Evolutionary conservation across 1,139 yeast genomes (phyloP), one percentile per base, ranked within the genome.

Genomic region (Eremothecium coryli): DNA sequence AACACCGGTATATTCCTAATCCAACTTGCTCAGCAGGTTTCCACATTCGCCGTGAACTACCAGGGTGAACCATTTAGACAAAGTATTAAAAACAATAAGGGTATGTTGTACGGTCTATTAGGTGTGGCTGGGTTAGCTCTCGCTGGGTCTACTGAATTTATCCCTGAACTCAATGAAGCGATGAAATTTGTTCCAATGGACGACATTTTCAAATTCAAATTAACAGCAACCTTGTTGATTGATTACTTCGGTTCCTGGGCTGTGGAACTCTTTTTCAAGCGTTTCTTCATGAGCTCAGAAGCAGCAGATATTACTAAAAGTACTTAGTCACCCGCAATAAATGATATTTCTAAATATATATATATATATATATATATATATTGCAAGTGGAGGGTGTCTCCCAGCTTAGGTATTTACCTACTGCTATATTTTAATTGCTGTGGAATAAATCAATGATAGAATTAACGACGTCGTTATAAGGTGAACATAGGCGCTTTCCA

Each of bases 51-150:
- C 11, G 96, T 93, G 41, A 90, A 90, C 64, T 90, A 90, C 61
- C 95, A 85, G 65, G 99, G 99, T 33, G 76, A 82, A 48, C 99
- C 99, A 36, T 93, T 93, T 67, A 80, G 94, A 58, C 95, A 93
- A 64, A 76, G 86, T 42, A 81, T 90, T 50, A 69, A 70, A 39
- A 94, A 80, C 60, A 90, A 90, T 65, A 84, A 79, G 64, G 97
- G 97, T 45, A 90, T 90, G 98, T 90, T 81, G 64, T 90, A 84
- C 53, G 98, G 99, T 18, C 70, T 90, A 41, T 58, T 90, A 31
- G 95, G 95, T 46, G 97, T 90, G 49, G 82, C 93, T 23, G 85
- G 72, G 27, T 70, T 90, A 50, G 94, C 97, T 1, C 62, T 90
- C 42, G 73, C 93, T 12, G 95, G 98, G 17, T 78, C 97, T 6